These are phyloP conservation scores for Uronychia setigera DNA, from an alignment of 73 alveolate species.

Conservation along the genomic window DNA sequence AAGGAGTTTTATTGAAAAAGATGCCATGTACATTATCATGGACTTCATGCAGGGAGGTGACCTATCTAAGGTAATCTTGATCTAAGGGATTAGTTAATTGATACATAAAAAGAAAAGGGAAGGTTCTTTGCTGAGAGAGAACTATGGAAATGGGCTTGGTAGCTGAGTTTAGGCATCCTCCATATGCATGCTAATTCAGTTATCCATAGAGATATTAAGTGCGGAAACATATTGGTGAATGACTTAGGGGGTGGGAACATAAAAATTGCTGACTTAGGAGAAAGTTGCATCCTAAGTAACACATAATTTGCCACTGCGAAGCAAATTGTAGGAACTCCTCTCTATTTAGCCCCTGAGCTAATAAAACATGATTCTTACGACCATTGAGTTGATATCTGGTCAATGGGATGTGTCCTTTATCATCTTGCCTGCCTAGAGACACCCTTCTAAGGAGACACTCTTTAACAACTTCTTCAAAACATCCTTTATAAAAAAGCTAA, in stretches of 20 bases:
- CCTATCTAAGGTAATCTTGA: conserved; percentile 66
- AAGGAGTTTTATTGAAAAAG: conserved; percentile 85
- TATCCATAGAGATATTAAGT: conserved; percentile 92
- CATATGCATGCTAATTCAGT: conserved; percentile 81
- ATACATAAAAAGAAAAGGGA: too few species aligned
- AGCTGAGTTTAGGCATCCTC: neutral
- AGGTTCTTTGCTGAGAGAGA: neutral
- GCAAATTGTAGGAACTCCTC: conserved; percentile 15
- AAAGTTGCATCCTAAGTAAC: neutral
- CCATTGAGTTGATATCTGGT: conserved; percentile 4
- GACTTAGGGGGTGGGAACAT: conserved; percentile 79
- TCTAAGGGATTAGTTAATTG: conserved; percentile 3
- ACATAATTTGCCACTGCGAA: neutral
- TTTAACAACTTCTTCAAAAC: conserved; percentile 7
- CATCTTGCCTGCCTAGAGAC: conserved; percentile 25
- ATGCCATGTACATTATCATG: conserved; percentile 84
- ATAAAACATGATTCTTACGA: neutral
- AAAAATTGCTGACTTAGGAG: neutral
- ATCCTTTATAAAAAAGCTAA: conserved; percentile 31
- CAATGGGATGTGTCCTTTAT: conserved; percentile 19
- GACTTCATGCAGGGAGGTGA: conserved; percentile 95
- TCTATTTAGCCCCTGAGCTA: conserved; percentile 4
- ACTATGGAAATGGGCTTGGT: neutral
- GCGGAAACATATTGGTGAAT: conserved; percentile 81
- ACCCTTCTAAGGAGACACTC: conserved; percentile 12